Evolutionary conservation across 1,284 basidiomycete species (phyloP).

Genomic region (Porogramme epimiltina): DNA sequence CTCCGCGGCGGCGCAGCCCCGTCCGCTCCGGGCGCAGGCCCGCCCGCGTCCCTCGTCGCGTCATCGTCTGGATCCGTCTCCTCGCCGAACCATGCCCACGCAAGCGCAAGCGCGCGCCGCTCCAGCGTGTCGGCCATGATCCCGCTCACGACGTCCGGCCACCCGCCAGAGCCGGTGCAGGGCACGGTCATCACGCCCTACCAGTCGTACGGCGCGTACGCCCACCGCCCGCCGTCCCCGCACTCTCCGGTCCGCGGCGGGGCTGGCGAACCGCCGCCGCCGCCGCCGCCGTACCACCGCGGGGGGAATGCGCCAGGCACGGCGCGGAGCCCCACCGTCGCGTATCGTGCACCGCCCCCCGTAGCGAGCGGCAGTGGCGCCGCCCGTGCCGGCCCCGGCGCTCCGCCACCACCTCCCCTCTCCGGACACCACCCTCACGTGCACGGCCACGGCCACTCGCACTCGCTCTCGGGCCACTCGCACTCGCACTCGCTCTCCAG

Average conservation of each 20-base stretch:
- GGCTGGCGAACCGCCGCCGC: conserved; percentile 11
- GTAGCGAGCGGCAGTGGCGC: conserved; percentile 9
- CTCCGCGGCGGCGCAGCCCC: conserved; percentile 19
- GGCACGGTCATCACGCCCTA: conserved; percentile 30
- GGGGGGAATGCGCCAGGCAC: conserved; percentile 4
- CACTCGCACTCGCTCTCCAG: not conserved
- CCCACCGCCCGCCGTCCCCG: conserved; percentile 20
- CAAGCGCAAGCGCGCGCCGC: conserved; percentile 13
- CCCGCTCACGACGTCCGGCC: conserved; percentile 23
- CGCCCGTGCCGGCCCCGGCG: conserved; percentile 9
- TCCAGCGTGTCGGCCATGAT: conserved; percentile 23
- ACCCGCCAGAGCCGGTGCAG: conserved; percentile 27
- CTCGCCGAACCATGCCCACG: conserved; percentile 7
- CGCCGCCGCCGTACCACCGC: conserved; percentile 15
- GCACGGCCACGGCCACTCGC: not conserved
- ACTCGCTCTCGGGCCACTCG: not conserved
- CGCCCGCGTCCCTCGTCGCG: not conserved
- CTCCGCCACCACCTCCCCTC: conserved; percentile 10
- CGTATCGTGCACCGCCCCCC: conserved; percentile 22
- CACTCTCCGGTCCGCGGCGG: conserved; percentile 25
- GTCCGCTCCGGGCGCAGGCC: not conserved
- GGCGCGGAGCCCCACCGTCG: conserved; percentile 25
- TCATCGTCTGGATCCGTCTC: not conserved
- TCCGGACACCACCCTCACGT: conserved; percentile 7
- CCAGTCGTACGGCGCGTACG: conserved; percentile 20